Percentiles rank a stretch among this genome's conserved stretches.
Evolutionary conservation across 495 filamentous ascomycete species (phyloP).

Genomic region (Talaromyces ruber): DNA sequence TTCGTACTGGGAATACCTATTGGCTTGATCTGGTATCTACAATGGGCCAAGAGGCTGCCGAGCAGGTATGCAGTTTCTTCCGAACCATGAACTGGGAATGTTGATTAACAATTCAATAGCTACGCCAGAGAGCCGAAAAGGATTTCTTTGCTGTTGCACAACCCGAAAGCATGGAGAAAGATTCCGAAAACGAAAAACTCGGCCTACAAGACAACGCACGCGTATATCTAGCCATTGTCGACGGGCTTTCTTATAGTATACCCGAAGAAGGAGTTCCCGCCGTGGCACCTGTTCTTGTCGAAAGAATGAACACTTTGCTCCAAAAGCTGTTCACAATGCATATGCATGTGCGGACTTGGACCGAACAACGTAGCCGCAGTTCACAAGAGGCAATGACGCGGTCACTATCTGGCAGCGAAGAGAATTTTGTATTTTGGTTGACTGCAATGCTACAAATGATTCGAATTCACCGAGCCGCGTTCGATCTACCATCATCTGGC

Average conservation of each 20-base stretch:
- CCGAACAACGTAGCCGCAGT: slow-evolving; percentile 10
- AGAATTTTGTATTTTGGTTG: slow-evolving; percentile 35
- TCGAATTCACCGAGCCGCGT: slow-evolving; percentile 35
- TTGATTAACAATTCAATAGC: slow-evolving; percentile 13
- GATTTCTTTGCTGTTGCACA: slow-evolving; percentile 31
- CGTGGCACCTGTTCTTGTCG: slow-evolving; percentile 27
- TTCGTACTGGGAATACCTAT: slow-evolving; percentile 23
- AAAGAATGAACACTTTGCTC: slow-evolving; percentile 37
- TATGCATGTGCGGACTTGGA: slow-evolving; percentile 12
- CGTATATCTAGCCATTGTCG: slow-evolving; percentile 33
- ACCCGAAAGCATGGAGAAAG: slow-evolving; percentile 18
- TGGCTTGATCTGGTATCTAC: slow-evolving; percentile 36
- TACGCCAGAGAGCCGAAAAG: slow-evolving; percentile 36
- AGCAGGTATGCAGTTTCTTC: slow-evolving; percentile 17
- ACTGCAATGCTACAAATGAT: slow-evolving; percentile 32
- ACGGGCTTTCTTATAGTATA: slow-evolving; percentile 31
- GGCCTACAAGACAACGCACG: slow-evolving; percentile 26
- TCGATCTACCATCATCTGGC: slow-evolving; percentile 17
- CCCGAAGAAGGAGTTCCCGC: slow-evolving; percentile 25
- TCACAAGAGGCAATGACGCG: slow-evolving; percentile 9
- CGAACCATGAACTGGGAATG: not conserved
- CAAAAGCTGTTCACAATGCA: slow-evolving; percentile 31
- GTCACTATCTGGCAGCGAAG: slow-evolving; percentile 21
- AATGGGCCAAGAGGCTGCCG: slow-evolving; percentile 33
- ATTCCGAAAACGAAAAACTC: slow-evolving; percentile 3